Base-by-base conservation (phyloP, 768 basidiomycete species). In the Agrocybe chaxingu region DNA sequence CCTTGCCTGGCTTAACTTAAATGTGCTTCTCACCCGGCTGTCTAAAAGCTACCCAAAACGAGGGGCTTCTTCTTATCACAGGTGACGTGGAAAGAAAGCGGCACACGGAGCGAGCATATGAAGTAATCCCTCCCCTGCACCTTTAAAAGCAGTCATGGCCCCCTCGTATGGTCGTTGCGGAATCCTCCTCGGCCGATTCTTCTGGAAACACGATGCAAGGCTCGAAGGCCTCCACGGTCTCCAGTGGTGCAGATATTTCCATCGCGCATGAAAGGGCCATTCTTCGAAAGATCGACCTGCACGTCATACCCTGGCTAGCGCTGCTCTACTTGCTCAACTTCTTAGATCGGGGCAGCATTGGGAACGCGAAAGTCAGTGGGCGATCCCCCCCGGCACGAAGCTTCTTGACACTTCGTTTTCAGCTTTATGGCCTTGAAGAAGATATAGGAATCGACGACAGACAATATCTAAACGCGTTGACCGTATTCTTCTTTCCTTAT, bases 401-500 rank as follows among this genome's bases (percentile, higher is more conserved):
- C 24, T 24, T 24, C 24, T 35, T 30, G 8, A 31, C 24, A 33
- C 30, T 29, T 54, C 18, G 30, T 16, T 40, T 40, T 10, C 33
- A 86, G 85, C 59, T 89, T 39, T 87, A 87, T 52, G 64, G 74
- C 49, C 68, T 89, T 52, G 78, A 78, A 55, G 56, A 53, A 11
- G 81, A 85, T 57, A 66, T 87, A 38, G 68, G 79, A 31, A 79
- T 87, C 24, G 76, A 73, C 5, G 80, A 87, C 58, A 76, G 69
- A 42, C 84, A 87, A 58, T 87, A 87, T 61, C 71, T 87, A 30
- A 72, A 85, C 47, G 82, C 84, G 3, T 69, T 87, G 44, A 85
- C 84, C 3, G 75, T 87, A 3, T 90, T 91, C 72, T 91, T 89
- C 69, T 84, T 88, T 50, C 82, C 83, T 7, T 90, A 85, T 62